Conservation (phyloP, 1,284 basidiomycete species). For the Boletus semigastroideus region DNA sequence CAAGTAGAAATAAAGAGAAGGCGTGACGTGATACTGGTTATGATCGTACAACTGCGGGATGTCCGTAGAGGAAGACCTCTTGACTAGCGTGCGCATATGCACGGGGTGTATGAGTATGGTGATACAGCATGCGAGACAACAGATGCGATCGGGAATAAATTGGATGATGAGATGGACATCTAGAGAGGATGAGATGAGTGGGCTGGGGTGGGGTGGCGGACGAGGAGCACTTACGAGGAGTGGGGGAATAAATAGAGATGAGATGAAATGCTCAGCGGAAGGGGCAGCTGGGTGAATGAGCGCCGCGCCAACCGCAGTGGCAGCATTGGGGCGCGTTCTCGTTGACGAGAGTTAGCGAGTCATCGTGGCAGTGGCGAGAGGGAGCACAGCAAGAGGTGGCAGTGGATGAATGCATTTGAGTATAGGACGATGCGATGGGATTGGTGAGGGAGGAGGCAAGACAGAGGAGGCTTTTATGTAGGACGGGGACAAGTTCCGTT, state of each 20-base stretch:
- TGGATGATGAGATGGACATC: constrained; percentile 29
- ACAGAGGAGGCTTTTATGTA: constrained; percentile 30
- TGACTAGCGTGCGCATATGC: constrained; percentile 37
- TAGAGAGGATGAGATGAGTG: no score
- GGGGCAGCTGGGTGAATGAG: constrained; percentile 65
- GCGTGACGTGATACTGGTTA: constrained; percentile 8
- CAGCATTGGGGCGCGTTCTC: constrained; percentile 67
- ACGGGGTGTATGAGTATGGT: constrained; percentile 36
- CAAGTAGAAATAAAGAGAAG: constrained; percentile 9
- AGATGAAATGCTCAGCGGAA: constrained; percentile 41
- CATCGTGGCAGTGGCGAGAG: constrained; percentile 21
- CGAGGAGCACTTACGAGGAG: constrained; percentile 22
- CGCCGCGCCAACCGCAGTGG: constrained; percentile 70
- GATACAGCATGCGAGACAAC: constrained; percentile 29
- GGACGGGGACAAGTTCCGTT: constrained; percentile 36
- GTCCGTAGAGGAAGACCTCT: constrained; percentile 20
- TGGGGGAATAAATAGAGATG: constrained; percentile 29
- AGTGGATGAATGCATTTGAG: constrained; percentile 25
- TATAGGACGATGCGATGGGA: neutral
- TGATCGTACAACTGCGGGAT: constrained; percentile 30
- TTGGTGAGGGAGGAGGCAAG: neutral
- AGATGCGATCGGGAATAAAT: constrained; percentile 34
- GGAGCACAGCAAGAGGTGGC: constrained; percentile 14
- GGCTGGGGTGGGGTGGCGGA: no score
- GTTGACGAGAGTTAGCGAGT: constrained; percentile 26